Evolutionary conservation across 257 asterid species (phyloP), one percentile per base, ranked within the genome.

Genomic region (Parsonsia alboflavescens): DNA sequence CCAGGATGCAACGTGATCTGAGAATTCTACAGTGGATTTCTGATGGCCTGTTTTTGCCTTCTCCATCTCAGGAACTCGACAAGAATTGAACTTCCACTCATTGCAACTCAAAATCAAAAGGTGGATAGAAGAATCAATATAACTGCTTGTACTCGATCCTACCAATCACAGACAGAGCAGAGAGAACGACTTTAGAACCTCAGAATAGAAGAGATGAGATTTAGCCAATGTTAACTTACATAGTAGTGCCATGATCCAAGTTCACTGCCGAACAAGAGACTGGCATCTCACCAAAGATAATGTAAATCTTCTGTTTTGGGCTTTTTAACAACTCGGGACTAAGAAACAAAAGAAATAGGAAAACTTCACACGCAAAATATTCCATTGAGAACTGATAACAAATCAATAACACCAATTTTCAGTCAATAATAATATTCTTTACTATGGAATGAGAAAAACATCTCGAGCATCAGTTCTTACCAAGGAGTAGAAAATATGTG

Each of bases 91-190:
- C 90, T 86, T 58, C 90, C 97, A 76, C 86, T 82, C 96, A 91
- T 93, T 26, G 97, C 88, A 72, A 89, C 81, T 9, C 97, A 97
- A 80, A 93, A 85, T 7, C 98, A 97, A 57, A 93, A 89, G 66
- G 96, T 87, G 12, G 98, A 85, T 7, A 93, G 89, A 50, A 93
- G 93, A 77, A 89, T 80, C 0, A 96, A 86, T 69, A 89, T 56
- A 26, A 91, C 80, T 54, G 95, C 84, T 86, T 88, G 89, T 69
- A 93, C 86, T 63, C 76, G 93, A 80, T 88, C 82, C 98, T 93
- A 28, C 49, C 73, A 12, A 44, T 49, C 46, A 21, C 22, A 78
- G 22, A 68, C n/a, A 45, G 5, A 73, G 19, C 17, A 45, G 7
- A 73, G 15, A 41, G 17, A 11, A 46, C 44, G 46, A 57, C 3